Conservation (phyloP, 805 yeast species). For the Nakazawaea pomicola region DNA sequence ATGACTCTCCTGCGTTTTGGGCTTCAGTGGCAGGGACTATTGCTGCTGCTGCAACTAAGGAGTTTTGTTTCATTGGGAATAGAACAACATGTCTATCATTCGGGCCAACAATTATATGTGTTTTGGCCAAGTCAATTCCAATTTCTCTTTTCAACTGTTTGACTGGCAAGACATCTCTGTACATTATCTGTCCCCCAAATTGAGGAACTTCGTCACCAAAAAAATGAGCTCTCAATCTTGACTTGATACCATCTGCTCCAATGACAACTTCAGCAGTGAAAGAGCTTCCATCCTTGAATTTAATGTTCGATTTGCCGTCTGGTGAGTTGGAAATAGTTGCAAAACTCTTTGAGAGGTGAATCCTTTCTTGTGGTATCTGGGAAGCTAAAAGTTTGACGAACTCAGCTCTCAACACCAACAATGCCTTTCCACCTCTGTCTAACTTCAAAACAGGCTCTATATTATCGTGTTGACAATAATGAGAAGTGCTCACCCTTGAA, state of each 20-base stretch:
- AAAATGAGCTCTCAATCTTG: not conserved
- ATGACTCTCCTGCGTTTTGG: conserved; percentile 6
- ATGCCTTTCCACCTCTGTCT: not conserved
- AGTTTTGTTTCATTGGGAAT: not conserved
- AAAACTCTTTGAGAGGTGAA: not conserved
- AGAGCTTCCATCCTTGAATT: not conserved
- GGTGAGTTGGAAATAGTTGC: not conserved
- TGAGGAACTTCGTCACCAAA: not conserved
- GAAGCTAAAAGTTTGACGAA: not conserved
- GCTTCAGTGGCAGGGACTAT: not conserved
- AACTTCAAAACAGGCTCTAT: not conserved
- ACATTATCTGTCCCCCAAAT: not conserved
- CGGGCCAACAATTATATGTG: not conserved
- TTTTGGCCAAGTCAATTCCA: not conserved
- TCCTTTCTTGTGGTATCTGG: not conserved
- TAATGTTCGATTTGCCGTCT: not conserved
- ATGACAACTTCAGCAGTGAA: conserved; percentile 1
- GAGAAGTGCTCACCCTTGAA: not conserved
- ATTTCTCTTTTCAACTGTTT: not conserved
- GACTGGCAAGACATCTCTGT: not conserved
- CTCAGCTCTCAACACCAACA: not conserved
- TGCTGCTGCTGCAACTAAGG: not conserved
- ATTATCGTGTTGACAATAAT: not conserved
- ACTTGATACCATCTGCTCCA: conserved; percentile 9
- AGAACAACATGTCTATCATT: not conserved